phyloP scores from a whole-genome alignment of 2,329 filamentous ascomycete genomes.

The Fusarium nygamai region DNA sequence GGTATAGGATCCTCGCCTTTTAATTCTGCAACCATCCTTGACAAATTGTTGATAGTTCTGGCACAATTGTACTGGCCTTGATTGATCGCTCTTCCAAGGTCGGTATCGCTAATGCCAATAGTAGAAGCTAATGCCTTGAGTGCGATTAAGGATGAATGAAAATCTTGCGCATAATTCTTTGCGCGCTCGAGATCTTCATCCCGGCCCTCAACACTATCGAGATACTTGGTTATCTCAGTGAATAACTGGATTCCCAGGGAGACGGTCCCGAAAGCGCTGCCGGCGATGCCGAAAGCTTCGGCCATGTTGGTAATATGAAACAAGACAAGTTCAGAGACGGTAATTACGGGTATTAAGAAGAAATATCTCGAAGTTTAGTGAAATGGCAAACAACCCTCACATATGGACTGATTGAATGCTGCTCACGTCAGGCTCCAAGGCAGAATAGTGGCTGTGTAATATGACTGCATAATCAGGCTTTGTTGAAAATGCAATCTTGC shows the following conservation, averaged over 20 bases:
- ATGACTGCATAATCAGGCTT: neutral
- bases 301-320: neutral
- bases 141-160: neutral
- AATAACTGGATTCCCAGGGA: neutral
- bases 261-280: neutral
- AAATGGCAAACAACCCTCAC: rapidly evolving
- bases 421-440: rapidly evolving
- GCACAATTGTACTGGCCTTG: neutral
- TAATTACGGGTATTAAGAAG: rapidly evolving
- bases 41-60: neutral
- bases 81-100: neutral
- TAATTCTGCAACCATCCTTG: rapidly evolving
- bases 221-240: neutral
- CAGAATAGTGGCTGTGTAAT: rapidly evolving
- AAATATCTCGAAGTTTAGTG: rapidly evolving
- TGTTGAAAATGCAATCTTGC: neutral
- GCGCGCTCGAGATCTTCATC: neutral
- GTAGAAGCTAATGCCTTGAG: neutral
- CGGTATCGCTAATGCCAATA: rapidly evolving
- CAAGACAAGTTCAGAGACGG: rapidly evolving
- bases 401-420: rapidly evolving
- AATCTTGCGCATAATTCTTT: neutral
- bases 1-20: neutral
- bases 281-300: neutral
- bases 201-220: neutral